These are phyloP conservation scores for Starmerella bombicola DNA, from an alignment of 805 yeast genomes.

Conservation along the genomic window DNA sequence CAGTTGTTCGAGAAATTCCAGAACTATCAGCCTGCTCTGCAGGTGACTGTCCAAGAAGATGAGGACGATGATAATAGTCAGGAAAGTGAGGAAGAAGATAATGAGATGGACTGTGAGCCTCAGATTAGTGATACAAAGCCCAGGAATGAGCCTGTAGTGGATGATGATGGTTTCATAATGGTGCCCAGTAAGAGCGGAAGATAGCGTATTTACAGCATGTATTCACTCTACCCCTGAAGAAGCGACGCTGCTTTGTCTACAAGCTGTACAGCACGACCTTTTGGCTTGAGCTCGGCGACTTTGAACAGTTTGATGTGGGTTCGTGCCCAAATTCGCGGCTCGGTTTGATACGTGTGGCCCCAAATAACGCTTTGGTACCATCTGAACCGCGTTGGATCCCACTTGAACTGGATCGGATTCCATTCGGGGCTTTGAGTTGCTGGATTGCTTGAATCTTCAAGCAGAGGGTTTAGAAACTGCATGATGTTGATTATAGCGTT, in stretches of 20 bases:
- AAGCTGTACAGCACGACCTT: neutral
- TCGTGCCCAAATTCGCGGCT: slow-evolving; percentile 36
- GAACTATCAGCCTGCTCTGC: slow-evolving; percentile 35
- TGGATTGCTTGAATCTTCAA: neutral
- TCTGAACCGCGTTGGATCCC: slow-evolving; percentile 55
- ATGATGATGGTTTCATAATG: slow-evolving; percentile 89
- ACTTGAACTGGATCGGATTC: slow-evolving; percentile 41
- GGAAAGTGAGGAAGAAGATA: slow-evolving; percentile 33
- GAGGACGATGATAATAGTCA: slow-evolving; percentile 36
- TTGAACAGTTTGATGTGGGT: slow-evolving; percentile 42
- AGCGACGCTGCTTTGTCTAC: slow-evolving; percentile 28
- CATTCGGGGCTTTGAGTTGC: slow-evolving; percentile 23
- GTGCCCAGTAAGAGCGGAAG: slow-evolving; percentile 35
- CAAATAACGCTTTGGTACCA: slow-evolving; percentile 65
- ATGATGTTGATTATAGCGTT: neutral
- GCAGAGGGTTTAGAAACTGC: neutral
- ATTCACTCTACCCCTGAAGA: neutral
- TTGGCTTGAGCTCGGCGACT: slow-evolving; percentile 26
- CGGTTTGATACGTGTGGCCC: slow-evolving; percentile 38
- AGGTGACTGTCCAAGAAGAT: slow-evolving; percentile 41
- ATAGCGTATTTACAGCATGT: neutral
- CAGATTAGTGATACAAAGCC: too few species aligned
- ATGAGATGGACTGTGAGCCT: slow-evolving; percentile 29
- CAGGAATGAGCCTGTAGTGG: slow-evolving; percentile 53
- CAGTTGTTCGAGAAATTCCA: slow-evolving; percentile 45